These are phyloP conservation scores for Chernovozyma aurita DNA, from an alignment of 1,139 yeast species.

Conservation along the genomic window DNA sequence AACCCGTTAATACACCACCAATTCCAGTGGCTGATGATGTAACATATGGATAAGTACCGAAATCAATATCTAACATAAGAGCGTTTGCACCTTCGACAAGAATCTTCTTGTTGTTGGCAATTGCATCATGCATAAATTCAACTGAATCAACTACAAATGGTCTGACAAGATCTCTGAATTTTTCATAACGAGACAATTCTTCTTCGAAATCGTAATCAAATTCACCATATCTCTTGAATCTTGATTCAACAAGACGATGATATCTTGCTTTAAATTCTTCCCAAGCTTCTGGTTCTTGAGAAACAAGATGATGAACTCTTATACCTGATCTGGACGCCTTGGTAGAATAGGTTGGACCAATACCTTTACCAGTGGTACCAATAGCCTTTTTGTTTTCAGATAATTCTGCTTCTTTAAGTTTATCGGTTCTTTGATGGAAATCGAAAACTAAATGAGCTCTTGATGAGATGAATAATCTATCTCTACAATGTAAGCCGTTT, in stretches of 20 bases:
- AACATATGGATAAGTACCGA: constrained; percentile 97
- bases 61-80: constrained; percentile 93
- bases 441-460: constrained; percentile 96
- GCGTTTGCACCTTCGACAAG: constrained; percentile 99
- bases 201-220: constrained; percentile 83
- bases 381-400: constrained; percentile 82
- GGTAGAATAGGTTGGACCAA: constrained; percentile 97
- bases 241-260: constrained; percentile 70
- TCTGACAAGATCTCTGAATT: constrained; percentile 65
- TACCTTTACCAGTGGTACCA: constrained; percentile 99
- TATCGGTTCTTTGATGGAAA: constrained; percentile 96
- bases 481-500: constrained; percentile 78
- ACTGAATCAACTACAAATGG: constrained; percentile 95
- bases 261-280: constrained; percentile 79
- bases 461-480: constrained; percentile 80
- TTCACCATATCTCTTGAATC: constrained; percentile 87
- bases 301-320: constrained; percentile 92
- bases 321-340: constrained; percentile 96
- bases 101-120: constrained; percentile 74
- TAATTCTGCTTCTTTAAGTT: constrained; percentile 89
- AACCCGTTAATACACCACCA: constrained; percentile 97
- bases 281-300: constrained; percentile 90
- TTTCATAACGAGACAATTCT: constrained; percentile 74
- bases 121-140: constrained; percentile 81
- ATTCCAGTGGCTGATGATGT: constrained; percentile 94